Evolutionary conservation across 2,329 filamentous ascomycete genomes (phyloP), one percentile per base, ranked within the genome.

Genomic region (Phyllosticta citrichinensis): DNA sequence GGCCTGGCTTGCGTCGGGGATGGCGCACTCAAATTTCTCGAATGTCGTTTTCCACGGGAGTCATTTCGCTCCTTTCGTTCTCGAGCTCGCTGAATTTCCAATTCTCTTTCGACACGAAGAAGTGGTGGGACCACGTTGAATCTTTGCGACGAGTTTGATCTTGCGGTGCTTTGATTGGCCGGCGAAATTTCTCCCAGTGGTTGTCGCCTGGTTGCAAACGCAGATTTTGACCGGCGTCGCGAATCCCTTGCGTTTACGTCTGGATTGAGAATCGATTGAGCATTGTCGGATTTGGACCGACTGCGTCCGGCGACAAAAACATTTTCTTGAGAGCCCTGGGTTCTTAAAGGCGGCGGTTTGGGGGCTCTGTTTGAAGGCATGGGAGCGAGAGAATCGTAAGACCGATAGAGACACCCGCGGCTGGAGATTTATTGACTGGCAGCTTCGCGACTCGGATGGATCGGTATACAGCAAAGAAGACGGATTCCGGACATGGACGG

Each of bases 131-230:
- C 25, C 9, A 24, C 12, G 9, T 27, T 27, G 2, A 19, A 24
- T 27, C 52, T 19, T 27, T 53, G 20, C 19, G 52, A 24, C 12
- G 19, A 53, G 17, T 19, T 53, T 9, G 52, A 24, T 53, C 40
- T 47, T 47, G 3, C 40, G 6, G 40, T 47, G 17, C n/a, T 47
- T n/a, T 47, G 58, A 27, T 60, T 47, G 52, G 58, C 55, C 30
- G 58, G 58, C 40, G 58, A 60, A 25, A 60, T 53, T 54, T 60
- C 58, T 52, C 58, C 55, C 52, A 60, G 55, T 52, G 58, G 58
- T 25, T 30, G 24, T 14, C 58, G 40, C 35, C 33, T 52, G 24
- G 52, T 27, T 22, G 53, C 27, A 25, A 56, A 14, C 10, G 52
- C 53, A 20, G 58, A 60, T n/a, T 52, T 56, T 20, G 53, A 56